Evolutionary conservation across 257 asterid genomes (phyloP).

Genomic region (Catharanthus roseus): DNA sequence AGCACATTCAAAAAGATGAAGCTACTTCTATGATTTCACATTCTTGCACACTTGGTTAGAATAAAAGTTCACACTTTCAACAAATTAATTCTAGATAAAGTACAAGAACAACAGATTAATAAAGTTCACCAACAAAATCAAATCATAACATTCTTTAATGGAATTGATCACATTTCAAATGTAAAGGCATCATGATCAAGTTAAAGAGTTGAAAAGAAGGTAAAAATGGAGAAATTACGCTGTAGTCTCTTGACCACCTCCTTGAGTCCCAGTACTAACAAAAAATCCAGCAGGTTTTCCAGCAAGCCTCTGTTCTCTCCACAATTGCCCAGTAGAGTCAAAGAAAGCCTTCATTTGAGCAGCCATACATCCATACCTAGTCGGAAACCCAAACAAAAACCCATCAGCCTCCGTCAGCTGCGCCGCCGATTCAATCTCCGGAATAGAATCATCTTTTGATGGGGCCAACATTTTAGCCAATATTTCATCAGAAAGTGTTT

Average conservation of each 20-base stretch:
- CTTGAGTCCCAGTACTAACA: slow-evolving; percentile 99
- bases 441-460: slow-evolving; percentile 60
- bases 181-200: neutral
- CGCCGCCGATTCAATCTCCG: slow-evolving; percentile 49
- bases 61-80: too few relatives aligned
- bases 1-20: too few relatives aligned
- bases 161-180: neutral
- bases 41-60: too few relatives aligned
- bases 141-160: neutral
- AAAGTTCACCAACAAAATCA: too few relatives aligned
- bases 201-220: neutral
- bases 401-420: slow-evolving; percentile 73
- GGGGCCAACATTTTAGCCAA: slow-evolving; percentile 73
- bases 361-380: slow-evolving; percentile 90
- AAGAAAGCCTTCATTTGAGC: slow-evolving; percentile 98
- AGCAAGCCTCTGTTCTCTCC: slow-evolving; percentile 87
- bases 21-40: too few relatives aligned
- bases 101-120: too few relatives aligned
- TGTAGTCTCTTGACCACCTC: slow-evolving; percentile 98
- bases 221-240: slow-evolving; percentile 55
- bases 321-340: slow-evolving; percentile 76
- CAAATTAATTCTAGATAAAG: too few relatives aligned
- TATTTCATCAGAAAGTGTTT: slow-evolving; percentile 59
- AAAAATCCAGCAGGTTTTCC: slow-evolving; percentile 97
- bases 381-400: slow-evolving; percentile 84